Conservation (phyloP, 345 rosid genomes). For the Populus ilicifolia region DNA sequence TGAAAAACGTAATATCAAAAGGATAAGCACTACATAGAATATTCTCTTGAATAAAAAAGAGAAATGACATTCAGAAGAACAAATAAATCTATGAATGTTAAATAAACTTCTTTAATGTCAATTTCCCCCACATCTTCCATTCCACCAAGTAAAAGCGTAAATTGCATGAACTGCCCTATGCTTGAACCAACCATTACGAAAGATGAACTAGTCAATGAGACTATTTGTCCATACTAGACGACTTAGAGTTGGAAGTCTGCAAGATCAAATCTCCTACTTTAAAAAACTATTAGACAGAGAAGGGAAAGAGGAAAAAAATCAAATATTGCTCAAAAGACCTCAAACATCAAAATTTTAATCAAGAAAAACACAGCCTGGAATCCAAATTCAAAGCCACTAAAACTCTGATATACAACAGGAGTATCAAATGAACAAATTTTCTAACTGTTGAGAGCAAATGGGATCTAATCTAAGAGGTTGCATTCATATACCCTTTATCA, state of each 20-base stretch:
- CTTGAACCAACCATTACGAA: neutral
- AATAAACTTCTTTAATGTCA: too few relatives aligned
- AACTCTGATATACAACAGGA: neutral
- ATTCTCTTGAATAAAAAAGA: too few relatives aligned
- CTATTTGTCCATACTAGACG: neutral
- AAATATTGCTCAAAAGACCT: neutral
- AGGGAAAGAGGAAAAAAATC: neutral
- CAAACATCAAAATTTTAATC: neutral
- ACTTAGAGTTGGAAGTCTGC: neutral
- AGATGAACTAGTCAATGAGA: neutral
- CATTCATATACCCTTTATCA: neutral
- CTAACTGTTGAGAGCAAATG: neutral
- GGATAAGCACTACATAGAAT: too few relatives aligned
- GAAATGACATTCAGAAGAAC: too few relatives aligned
- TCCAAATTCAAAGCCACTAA: conserved; percentile 2
- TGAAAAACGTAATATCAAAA: too few relatives aligned
- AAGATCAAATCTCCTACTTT: neutral
- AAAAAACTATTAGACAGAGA: neutral
- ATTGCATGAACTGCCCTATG: neutral
- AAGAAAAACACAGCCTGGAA: neutral
- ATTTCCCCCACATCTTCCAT: too few relatives aligned
- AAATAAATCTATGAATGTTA: too few relatives aligned
- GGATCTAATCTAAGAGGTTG: neutral
- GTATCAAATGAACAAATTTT: conserved; percentile 13
- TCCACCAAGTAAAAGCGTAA: neutral